Evolutionary conservation across 2,329 filamentous ascomycete genomes (phyloP), one percentile per base, ranked within the genome.

Genomic region (Aspergillus sp.): DNA sequence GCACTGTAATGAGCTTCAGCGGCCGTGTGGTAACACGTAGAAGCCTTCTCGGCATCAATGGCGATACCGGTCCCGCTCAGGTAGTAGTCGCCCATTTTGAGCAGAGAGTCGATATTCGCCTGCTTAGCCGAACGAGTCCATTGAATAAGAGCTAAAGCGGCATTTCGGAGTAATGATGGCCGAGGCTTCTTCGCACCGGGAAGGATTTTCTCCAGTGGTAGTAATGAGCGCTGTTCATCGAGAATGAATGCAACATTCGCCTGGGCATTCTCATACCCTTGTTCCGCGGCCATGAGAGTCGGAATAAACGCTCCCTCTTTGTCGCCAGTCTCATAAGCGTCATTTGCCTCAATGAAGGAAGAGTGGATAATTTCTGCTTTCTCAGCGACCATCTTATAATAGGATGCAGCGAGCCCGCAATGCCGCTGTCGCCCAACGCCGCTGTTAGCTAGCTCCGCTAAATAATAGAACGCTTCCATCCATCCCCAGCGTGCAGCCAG

Each of bases 61-160:
- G 84, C 78, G 0, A 89, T 85, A 3, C 93, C 93, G 22, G 93
- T 84, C 6, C 95, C 95, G 55, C 85, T 77, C 32, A 96, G 86
- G 73, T 99, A 98, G 75, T 98, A 98, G 76, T 99, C 96, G 39
- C 95, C 95, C 89, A 98, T 96, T 77, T 99, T 99, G 63, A 99
- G 90, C 61, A 96, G 82, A 0, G 93, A 90, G 75, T 99, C 95
- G 45, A 96, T 89, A 64, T 99, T 99, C 47, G 88, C 85, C 71
- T 99, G 96, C 64, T 91, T 90, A 2, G 95, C 92, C 9, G 93
- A 97, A 36, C 95, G 87, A 0, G 93, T 97, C 91, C 93, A 99
- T 76, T 96, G 95, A 36, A 96, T 88, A 49, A 99, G 81, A 1
- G 92, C 92, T 3, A 96, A 75, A 3, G 81, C 78, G 0, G 85